These are phyloP conservation scores for Cryptococcus hybrid DNA, from an alignment of 1,284 basidiomycete species.

Conservation along the genomic window DNA sequence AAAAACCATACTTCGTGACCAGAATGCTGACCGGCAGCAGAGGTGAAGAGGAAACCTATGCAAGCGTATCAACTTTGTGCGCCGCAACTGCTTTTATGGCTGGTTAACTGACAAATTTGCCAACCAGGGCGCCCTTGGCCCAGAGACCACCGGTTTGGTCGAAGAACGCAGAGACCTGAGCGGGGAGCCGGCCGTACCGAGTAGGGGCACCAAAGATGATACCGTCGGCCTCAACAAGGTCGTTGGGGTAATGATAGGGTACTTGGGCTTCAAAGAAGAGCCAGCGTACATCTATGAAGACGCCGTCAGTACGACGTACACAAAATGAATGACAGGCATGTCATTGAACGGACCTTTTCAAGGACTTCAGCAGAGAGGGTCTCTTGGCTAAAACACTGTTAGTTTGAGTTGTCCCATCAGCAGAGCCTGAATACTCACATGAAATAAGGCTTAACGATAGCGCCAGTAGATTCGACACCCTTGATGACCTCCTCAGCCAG, in stretches of 20 bases:
- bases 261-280: constrained; percentile 54
- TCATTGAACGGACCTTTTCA: constrained; percentile 29
- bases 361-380: constrained; percentile 78
- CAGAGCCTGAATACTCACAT: constrained; percentile 21
- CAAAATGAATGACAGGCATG: no score
- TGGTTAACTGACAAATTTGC: constrained; percentile 62
- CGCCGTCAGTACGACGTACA: no score
- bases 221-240: constrained; percentile 61
- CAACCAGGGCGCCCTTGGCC: constrained; percentile 66
- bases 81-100: no score
- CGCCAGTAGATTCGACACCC: constrained; percentile 70
- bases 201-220: constrained; percentile 70
- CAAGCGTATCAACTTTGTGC: no score
- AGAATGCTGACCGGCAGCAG: constrained; percentile 46
- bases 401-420: not conserved
- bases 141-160: constrained; percentile 75
- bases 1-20: constrained; percentile 46
- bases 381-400: constrained; percentile 63
- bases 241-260: constrained; percentile 69
- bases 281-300: constrained; percentile 63
- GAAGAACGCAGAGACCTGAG: constrained; percentile 56
- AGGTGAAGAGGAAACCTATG: constrained; percentile 27
- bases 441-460: constrained; percentile 70
- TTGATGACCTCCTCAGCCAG: constrained; percentile 76
- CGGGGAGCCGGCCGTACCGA: constrained; percentile 55